Evolutionary conservation across 306 rosid species (phyloP), one percentile per base, ranked within the genome.

Genomic region (Clitoria ternatea): DNA sequence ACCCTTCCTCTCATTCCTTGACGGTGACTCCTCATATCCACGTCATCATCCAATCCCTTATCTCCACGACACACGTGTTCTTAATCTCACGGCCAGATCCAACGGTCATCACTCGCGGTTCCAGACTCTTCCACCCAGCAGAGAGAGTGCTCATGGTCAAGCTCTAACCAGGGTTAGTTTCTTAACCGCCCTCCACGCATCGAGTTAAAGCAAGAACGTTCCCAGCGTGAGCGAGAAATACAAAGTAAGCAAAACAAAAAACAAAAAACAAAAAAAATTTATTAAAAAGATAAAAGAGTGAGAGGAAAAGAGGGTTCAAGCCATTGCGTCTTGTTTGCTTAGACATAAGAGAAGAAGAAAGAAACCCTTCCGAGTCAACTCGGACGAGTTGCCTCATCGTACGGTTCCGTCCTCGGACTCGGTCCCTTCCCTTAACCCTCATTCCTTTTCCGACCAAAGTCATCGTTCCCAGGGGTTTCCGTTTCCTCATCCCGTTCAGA

Each of bases 71-170:
- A 8, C 17, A 14, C 17, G 4, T 29, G 0, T 7, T 2, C 14
- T 59, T 1, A 27, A 76, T 86, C 91, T 0, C 7, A 76, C 85
- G 82, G 82, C 13, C 19, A 11, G 45, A 85, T 70, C 73, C 44
- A 35, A 80, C 87, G 96, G 89, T 45, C 22, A 14, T 1, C 5
- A 68, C 69, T 15, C 0, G 70, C 52, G 10, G 17, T 89, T 94
- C 96, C 83, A 82, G 96, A 87, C 78, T 59, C 86, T 94, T 94
- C 96, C 67, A 61, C 75, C 20, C 1, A n/a, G 10, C 12, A 12
- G 18, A 56, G 29, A 4, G 45, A 75, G 59, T 53, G 66, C 71
- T 23, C 22, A 55, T 18, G 82, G 86, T 87, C 74, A 72, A 44
- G 5, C 69, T 29, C 5, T 69, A 62, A 84, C 88, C 79, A 66